Base-by-base conservation (phyloP, 2,329 filamentous ascomycete genomes). In the Monosporascus cannonballus region DNA sequence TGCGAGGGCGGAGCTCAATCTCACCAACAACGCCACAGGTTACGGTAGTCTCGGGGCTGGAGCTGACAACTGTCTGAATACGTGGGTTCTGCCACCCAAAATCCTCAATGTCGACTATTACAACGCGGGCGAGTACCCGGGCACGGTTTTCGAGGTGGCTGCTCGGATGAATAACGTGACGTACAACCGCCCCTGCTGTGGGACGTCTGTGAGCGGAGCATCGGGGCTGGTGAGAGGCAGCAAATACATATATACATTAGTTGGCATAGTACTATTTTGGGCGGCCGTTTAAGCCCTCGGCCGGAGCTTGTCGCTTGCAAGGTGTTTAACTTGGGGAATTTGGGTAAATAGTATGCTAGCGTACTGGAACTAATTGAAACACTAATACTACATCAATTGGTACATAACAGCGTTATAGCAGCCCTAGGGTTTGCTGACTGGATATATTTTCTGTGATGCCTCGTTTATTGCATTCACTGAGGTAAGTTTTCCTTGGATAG, bases 91-190 rank as follows among this genome's bases (percentile, higher is more conserved):
- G 8, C 77, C 88, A 0, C 90, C 90, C 2, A 93, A 87, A 63
- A 84, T 91, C 64, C 74, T 95, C 48, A 84, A 94, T 51, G 89
- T 94, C 25, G 90, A 95, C 67, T 94, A 90, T 69, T 95, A 94
- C 71, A 90, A 94, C 67, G 76, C 77, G 55, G 88, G 87, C 30
- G 75, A 72, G 37, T 79, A 68, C 34, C 76, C 73, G 3, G 90
- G 90, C 2, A 88, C 86, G 3, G 89, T 94, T 9, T 95, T 95
- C 63, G 78, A 86, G 64, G 85, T 87, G 20, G 86, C 86, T 0
- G 86, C 86, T 0, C 64, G 71, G 53, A 80, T 83, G 59, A 94
- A 93, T 68, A 84, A 86, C 55, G 87, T 94, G 47, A 85, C 80
- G 0, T 92, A 90, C 64, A 76, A 76, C 46, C 67, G 76, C 44